Base-by-base conservation (phyloP, 2,329 filamentous ascomycete genomes). In the Ambrosiella xylebori region DNA sequence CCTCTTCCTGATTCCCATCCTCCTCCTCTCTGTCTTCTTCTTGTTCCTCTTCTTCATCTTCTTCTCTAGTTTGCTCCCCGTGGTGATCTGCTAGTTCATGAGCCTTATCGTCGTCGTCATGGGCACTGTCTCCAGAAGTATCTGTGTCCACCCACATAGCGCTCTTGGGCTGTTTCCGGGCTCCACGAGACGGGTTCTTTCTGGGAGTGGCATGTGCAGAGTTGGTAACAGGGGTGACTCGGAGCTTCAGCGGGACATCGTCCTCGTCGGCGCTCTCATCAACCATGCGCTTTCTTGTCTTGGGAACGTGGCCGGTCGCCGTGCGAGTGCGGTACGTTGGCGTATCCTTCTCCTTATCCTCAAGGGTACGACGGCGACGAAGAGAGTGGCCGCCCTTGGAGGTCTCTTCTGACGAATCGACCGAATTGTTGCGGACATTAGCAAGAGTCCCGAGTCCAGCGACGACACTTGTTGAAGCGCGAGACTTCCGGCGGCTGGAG, bases 331-430 rank as follows among this genome's bases (percentile, higher is more conserved):
- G 58, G 19, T 54, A 60, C 66, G 57, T 47, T 66, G 49, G 56
- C 9, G 47, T 66, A 15, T 47, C 44, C 9, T 15, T 47, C 49
- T 79, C 76, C 61, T 78, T 75, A 69, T 81, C 81, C 66, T 81
- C 77, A 62, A 81, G 71, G 60, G 76, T 76, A 56, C 75, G 70
- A 57, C 78, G 73, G 66, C 76, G 79, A 62, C 78, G 73, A 37
- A 81, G 71, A 39, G 77, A 78, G 67, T 80, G 78, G 54, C 78
- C 77, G 56, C 78, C 78, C 65, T 81, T 81, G 57, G 35, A 17
- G 7, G 37, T 39, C 13, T 53, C 51, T 15, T 53, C 51, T 39
- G 51, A 53, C 7, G 35, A 37, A n/a, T 38, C 17, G 35, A 39
- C 35, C n/a, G 44, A 49, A 19, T 17, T 2, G n/a, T 49, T 19